phyloP scores from a whole-genome alignment of 1,284 basidiomycete genomes.

The Fereydounia khargensis region DNA sequence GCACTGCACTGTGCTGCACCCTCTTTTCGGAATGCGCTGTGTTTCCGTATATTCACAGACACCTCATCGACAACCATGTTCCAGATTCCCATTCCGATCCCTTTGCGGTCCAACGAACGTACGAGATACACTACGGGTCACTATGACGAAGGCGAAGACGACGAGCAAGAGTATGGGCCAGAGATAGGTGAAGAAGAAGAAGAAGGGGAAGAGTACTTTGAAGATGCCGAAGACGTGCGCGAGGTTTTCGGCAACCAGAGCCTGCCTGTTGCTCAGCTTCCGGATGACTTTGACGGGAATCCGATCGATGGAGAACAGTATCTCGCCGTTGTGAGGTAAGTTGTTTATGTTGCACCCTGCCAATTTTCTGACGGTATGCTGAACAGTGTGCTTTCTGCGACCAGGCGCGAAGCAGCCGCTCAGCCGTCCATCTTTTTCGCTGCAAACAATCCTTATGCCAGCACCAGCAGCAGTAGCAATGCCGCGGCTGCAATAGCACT shows the following conservation, averaged over 20 bases:
- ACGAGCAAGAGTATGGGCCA: background rate
- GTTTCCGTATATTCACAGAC: no score
- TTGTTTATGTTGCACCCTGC: background rate
- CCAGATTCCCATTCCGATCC: background rate
- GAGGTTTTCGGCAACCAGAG: conserved; percentile 35
- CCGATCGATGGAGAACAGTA: conserved; percentile 48
- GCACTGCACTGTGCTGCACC: no score
- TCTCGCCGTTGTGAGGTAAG: conserved; percentile 45
- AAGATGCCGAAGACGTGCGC: conserved; percentile 1
- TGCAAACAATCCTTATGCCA: conserved; percentile 30
- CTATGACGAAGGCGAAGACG: background rate
- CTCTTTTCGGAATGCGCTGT: no score
- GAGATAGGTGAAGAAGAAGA: background rate
- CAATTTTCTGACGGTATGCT: background rate
- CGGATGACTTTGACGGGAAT: conserved; percentile 38
- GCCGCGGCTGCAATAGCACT: no score
- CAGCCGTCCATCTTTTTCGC: conserved; percentile 25
- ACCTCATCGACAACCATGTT: no score
- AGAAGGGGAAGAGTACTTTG: background rate
- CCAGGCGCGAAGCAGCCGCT: conserved; percentile 15
- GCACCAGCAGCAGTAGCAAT: no score
- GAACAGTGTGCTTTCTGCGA: background rate
- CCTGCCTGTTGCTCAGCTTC: conserved; percentile 41
- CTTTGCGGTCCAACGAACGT: background rate
- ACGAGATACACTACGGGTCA: background rate